These are phyloP conservation scores for Podaxis mareebaensis DNA, from an alignment of 768 basidiomycete species.

Conservation along the genomic window DNA sequence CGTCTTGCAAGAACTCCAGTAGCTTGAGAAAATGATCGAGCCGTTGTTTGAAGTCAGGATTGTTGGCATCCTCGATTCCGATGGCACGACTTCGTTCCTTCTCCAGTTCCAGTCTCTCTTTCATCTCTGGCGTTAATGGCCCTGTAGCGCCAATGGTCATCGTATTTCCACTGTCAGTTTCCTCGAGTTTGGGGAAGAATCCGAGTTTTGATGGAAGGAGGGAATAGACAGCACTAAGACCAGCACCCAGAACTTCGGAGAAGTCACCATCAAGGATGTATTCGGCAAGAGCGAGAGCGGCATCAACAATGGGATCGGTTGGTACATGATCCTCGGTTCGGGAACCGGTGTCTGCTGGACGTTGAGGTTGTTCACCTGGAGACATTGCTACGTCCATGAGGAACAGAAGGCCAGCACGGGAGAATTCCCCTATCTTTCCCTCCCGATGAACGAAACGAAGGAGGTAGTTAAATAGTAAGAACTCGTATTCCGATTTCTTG, in stretches of 20 bases:
- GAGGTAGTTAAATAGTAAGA: constrained; percentile 93
- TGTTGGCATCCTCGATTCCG: constrained; percentile 78
- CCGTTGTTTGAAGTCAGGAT: constrained; percentile 72
- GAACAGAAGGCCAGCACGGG: constrained; percentile 89
- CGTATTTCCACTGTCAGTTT: constrained; percentile 44
- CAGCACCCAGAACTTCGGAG: constrained; percentile 94
- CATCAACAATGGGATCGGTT: constrained; percentile 77
- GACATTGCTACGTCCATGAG: constrained; percentile 96
- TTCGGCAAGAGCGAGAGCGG: constrained; percentile 85
- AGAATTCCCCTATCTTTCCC: constrained; percentile 91
- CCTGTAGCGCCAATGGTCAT: constrained; percentile 76
- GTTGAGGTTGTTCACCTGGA: constrained; percentile 46
- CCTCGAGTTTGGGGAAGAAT: constrained; percentile 48
- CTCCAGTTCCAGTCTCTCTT: constrained; percentile 47
- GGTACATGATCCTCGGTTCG: constrained; percentile 29
- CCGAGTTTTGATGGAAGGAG: constrained; percentile 85
- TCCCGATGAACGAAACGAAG: constrained; percentile 94
- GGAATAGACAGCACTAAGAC: constrained; percentile 91
- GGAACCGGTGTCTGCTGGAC: constrained; percentile 32
- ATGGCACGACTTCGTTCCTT: constrained; percentile 54
- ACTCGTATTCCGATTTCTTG: constrained; percentile 89
- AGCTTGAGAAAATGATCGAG: constrained; percentile 90
- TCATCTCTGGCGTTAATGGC: constrained; percentile 54
- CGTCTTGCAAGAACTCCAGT: constrained; percentile 89
- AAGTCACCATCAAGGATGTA: constrained; percentile 97